Evolutionary conservation across 768 basidiomycete species (phyloP), one percentile per base, ranked within the genome.

Genomic region (Hericium coralloides): DNA sequence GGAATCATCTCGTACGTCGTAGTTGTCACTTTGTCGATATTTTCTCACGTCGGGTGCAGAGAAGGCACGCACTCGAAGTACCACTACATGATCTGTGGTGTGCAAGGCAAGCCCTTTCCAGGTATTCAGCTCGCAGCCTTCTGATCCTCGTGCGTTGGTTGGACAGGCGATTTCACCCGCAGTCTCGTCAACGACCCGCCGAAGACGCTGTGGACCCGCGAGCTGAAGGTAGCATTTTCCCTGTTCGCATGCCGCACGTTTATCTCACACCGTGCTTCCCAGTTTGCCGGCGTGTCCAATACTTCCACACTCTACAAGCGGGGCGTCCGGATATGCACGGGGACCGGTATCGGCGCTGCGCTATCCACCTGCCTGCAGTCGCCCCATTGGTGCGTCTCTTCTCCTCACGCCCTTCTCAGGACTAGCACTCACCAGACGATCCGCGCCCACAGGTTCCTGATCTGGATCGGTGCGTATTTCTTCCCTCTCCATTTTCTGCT

Each of bases 321-420:
- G n/a, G 75, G 75, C 20, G 67, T 76, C 41, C 75, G 75, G 25
- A 68, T 76, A 31, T 76, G 75, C 63, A 76, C 75, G 1, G 75
- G 75, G 12, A 76, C 75, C 1, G 75, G 75, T 18, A 67, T 76
- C 36, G 75, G 75, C n/a, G 73, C 75, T 37, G 73, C 72, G 4
- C 66, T 76, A 14, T 74, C 75, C 9, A 76, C 75, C 15, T 76
- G 74, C 58, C 60, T 76, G 36, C 74, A 76, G 64, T 69, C 67
- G 36, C 69, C 70, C 41, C 43, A 71, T 58, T 72, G 71, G 71
- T 70, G 57, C 67, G 69, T 58, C 50, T 57, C 47, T n/a, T n/a
- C 8, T 36, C 5, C 14, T 20, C 4, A 49, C 49, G 55, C 45
- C 49, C 12, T 3, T 20, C 20, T 14, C 25, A 31, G 31, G 31